phyloP scores from a whole-genome alignment of 495 filamentous ascomycete genomes.

The Podospora appendiculata region DNA sequence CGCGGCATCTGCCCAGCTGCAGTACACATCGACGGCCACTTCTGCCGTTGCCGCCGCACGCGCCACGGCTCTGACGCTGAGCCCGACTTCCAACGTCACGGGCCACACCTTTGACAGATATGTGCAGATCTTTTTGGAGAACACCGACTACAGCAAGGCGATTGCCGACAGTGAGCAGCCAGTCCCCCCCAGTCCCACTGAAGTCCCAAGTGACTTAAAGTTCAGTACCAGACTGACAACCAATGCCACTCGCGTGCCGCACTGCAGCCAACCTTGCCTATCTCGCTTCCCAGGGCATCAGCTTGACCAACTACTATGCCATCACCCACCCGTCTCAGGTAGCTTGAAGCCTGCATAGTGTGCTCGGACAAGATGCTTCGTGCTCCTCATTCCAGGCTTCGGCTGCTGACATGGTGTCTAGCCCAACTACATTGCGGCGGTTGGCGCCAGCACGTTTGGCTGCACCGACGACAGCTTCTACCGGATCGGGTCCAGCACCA shows the following conservation, averaged over 20 bases:
- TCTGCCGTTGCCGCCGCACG: constrained; percentile 6
- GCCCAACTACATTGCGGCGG: constrained; percentile 62
- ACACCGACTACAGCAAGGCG: constrained; percentile 43
- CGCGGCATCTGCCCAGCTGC: constrained; percentile 3
- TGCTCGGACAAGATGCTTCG: no score
- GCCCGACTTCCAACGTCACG: constrained; percentile 51
- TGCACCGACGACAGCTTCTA: constrained; percentile 59
- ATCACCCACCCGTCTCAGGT: background rate
- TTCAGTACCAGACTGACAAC: no score
- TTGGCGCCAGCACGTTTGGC: constrained; percentile 59
- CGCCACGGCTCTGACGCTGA: constrained; percentile 18
- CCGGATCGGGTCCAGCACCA: constrained; percentile 51
- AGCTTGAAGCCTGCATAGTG: background rate
- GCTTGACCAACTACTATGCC: constrained; percentile 56
- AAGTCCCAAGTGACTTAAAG: background rate
- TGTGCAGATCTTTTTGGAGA: constrained; percentile 66
- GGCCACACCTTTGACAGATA: constrained; percentile 62
- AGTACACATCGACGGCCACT: constrained; percentile 10
- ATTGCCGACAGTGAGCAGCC: background rate
- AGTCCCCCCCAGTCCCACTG: background rate
- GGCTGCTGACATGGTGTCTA: constrained; percentile 35
- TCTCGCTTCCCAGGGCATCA: constrained; percentile 55
- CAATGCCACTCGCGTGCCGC: background rate
- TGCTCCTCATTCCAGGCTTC: no score
- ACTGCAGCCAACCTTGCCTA: constrained; percentile 24